A percentile compares a stretch with the other conserved stretches of the same genome.
Conservation (phyloP, 495 filamentous ascomycete species). For the Chaetomium fimeti region DNA sequence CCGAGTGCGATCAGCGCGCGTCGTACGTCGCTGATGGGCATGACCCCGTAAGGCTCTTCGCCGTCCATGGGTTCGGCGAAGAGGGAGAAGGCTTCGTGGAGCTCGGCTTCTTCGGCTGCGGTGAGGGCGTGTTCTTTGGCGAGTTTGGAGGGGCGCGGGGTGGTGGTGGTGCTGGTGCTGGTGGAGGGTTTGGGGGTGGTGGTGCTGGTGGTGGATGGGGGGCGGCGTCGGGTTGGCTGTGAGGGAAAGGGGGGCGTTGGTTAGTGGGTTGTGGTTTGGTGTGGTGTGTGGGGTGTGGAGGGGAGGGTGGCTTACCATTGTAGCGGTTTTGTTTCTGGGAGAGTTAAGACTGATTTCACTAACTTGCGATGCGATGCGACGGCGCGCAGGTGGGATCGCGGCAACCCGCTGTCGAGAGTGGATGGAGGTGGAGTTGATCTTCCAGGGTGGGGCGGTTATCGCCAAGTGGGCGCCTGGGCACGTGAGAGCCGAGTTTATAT, state of each 20-base stretch:
- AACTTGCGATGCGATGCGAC: conserved; percentile 18
- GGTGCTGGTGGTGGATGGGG: conserved; percentile 26
- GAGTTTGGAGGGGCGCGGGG: conserved; percentile 66
- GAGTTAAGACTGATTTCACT: neutral
- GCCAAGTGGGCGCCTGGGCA: conserved; percentile 30
- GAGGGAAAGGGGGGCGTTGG: neutral
- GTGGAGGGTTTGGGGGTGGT: conserved; percentile 24
- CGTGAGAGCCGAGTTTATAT: conserved; percentile 16
- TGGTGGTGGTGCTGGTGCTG: conserved; percentile 14
- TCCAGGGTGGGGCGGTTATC: conserved; percentile 11
- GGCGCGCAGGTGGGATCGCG: conserved; percentile 1
- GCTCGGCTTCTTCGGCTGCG: conserved; percentile 79
- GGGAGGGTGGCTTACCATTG: no score
- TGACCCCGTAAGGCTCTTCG: conserved; percentile 70
- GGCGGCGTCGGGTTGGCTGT: conserved; percentile 47
- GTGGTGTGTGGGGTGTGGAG: no score
- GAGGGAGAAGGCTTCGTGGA: conserved; percentile 81
- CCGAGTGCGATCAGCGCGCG: conserved; percentile 83
- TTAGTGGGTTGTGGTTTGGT: no score
- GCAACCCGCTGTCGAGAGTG: neutral
- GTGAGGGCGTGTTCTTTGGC: conserved; percentile 85
- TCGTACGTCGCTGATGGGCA: conserved; percentile 73
- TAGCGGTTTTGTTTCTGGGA: no score
- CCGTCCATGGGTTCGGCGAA: conserved; percentile 69
- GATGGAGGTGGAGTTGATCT: conserved; percentile 6